Conservation (phyloP, 495 filamentous ascomycete species). For the Xylaria flabelliformis region DNA sequence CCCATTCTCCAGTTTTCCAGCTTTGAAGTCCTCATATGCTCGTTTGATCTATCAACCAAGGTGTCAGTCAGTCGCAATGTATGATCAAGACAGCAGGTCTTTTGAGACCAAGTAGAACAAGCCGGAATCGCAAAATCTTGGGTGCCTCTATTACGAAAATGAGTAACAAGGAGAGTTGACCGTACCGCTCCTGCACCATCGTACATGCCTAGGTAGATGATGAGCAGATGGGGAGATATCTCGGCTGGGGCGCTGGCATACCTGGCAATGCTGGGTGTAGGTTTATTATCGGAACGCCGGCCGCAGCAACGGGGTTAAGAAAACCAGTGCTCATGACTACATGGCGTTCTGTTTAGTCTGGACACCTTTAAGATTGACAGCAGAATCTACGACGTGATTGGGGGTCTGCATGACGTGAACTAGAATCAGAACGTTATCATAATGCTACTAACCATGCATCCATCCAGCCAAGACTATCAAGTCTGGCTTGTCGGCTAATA, state of each 20-base stretch:
- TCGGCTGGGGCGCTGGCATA: neutral
- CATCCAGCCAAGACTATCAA: slow-evolving; percentile 72
- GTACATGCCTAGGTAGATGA: slow-evolving; percentile 60
- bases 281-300: slow-evolving; percentile 77
- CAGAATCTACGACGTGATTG: neutral
- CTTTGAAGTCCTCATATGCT: slow-evolving; percentile 75
- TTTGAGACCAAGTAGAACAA: neutral
- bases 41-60: slow-evolving; percentile 64
- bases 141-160: slow-evolving; percentile 26
- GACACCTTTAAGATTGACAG: neutral
- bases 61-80: neutral
- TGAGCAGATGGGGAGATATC: slow-evolving; percentile 26
- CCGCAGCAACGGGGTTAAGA: slow-evolving; percentile 67
- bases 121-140: neutral
- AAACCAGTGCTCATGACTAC: slow-evolving; percentile 48
- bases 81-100: neutral
- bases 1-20: slow-evolving; percentile 67
- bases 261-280: slow-evolving; percentile 74
- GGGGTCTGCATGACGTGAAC: neutral
- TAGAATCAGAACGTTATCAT: neutral
- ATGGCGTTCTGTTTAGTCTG: neutral
- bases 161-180: slow-evolving; percentile 32
- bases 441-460: slow-evolving; percentile 60
- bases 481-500: slow-evolving; percentile 72
- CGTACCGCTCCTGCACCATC: slow-evolving; percentile 63